Evolutionary conservation across 768 basidiomycete species (phyloP).

Genomic region (Lentinus brumalis): DNA sequence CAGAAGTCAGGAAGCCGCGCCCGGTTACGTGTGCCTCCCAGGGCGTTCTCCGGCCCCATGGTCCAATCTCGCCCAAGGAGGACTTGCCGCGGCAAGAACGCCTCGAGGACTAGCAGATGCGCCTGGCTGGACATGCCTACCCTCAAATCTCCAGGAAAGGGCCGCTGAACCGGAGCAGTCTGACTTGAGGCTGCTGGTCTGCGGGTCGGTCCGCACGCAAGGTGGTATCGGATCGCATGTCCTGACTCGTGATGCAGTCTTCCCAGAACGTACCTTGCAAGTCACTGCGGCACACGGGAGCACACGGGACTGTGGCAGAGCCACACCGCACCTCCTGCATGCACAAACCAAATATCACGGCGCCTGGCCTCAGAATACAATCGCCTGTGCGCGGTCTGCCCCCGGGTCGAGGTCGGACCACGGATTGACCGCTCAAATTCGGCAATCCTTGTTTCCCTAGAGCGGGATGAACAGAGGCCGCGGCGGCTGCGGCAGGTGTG

Average conservation of each 20-base stretch:
- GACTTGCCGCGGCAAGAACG: conserved; percentile 17
- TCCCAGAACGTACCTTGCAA: background rate
- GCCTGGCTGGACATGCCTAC: background rate
- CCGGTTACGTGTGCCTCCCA: conserved; percentile 12
- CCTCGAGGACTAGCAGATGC: conserved; percentile 1
- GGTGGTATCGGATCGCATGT: conserved; percentile 1
- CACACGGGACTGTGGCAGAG: background rate
- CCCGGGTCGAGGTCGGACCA: conserved; percentile 2
- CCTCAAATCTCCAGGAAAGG: conserved; percentile 13
- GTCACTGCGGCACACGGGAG: background rate
- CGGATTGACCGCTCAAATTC: background rate
- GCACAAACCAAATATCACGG: conserved; percentile 6
- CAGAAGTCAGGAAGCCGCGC: conserved; percentile 9
- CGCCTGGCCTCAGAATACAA: background rate
- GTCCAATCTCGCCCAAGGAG: conserved; percentile 1
- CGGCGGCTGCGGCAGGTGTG: background rate
- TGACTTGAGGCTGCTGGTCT: background rate
- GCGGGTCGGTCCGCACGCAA: conserved; percentile 3
- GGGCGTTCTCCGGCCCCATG: background rate
- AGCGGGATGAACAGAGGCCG: background rate
- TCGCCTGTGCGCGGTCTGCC: conserved; percentile 5
- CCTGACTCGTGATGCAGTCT: conserved; percentile 8
- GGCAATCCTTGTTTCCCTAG: background rate
- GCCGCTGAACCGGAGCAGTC: conserved; percentile 5
- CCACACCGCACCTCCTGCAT: conserved; percentile 11